Base-by-base conservation (phyloP, 805 yeast species). In the Wickerhamomyces bovis region DNA sequence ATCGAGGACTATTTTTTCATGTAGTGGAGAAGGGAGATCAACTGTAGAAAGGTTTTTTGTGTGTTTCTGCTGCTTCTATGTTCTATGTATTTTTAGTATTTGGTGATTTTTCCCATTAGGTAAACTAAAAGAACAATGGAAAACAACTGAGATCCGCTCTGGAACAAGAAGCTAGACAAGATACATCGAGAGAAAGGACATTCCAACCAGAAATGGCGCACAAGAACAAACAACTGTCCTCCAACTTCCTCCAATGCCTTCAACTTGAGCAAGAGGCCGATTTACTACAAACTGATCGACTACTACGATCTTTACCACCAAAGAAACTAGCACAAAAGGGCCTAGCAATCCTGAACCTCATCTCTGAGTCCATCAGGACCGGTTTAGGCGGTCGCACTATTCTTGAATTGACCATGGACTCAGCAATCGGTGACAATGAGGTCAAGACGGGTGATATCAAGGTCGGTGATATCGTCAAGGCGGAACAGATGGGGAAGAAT, bases 361-460 rank as follows among this genome's bases (percentile, higher is more conserved):
- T 67, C 0, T 67, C 84, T 13, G 73, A 74, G n/a, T 78, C 80
- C 46, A 65, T 85, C 2, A 70, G 84, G 46, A 84, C 90, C 0
- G 95, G 96, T 0, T 66, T 88, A 10, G 95, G 88, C 15, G 97
- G 97, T 2, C 78, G 81, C 48, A 69, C 80, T 1, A 69, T 83
- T 6, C 55, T 88, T 13, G 95, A 88, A 52, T 64, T 92, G 44
- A 69, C 56, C 16, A 66, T 71, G 25, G 92, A 85, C 51, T 68
- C 82, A 0, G 76, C 61, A 55, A 62, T 58, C 15, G 22, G 30
- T 19, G 36, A 21, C 26, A 36, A 21, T 28, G 23, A 16, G 6
- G 18, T 41, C 13, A 26, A 23, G 15, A 23, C 31, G 13, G 41
- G 38, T 26, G 43, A 20, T 28, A 15, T 40, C n/a, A 19, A n/a